phyloP scores from a whole-genome alignment of 352 stramenopile species.

The Phytophthora agathidicida region DNA sequence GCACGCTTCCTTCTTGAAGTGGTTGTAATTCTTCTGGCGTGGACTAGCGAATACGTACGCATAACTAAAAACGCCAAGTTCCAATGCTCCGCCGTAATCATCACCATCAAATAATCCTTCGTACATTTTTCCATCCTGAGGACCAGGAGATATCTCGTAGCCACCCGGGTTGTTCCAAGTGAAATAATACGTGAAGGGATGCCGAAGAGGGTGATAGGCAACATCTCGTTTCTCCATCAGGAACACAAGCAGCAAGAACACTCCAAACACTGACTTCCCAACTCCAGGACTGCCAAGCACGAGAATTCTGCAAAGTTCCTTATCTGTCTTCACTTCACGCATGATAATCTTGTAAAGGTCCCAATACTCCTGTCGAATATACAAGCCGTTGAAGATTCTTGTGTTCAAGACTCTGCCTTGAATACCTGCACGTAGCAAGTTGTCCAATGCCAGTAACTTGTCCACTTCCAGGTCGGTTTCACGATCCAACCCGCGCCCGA shows the following conservation, averaged over 20 bases:
- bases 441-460: too few relatives aligned
- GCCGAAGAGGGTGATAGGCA: constrained; percentile 11
- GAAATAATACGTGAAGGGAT: constrained; percentile 7
- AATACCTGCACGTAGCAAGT: too few relatives aligned
- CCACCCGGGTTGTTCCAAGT: constrained; percentile 4
- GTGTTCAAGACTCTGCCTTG: constrained; percentile 3
- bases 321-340: neutral
- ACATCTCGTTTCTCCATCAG: constrained; percentile 30
- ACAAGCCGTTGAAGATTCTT: constrained; percentile 8
- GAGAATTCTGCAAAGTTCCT: neutral
- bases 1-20: constrained; percentile 29
- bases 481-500: too few relatives aligned
- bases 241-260: constrained; percentile 27
- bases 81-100: constrained; percentile 2
- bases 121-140: constrained; percentile 2
- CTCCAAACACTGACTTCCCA: constrained; percentile 28
- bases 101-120: constrained; percentile 21
- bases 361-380: constrained; percentile 30
- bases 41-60: constrained; percentile 32
- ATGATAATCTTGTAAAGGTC: constrained; percentile 13
- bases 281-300: constrained; percentile 25
- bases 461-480: too few relatives aligned
- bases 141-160: neutral
- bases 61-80: neutral
- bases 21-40: constrained; percentile 23